phyloP scores from a whole-genome alignment of 2,329 filamentous ascomycete species.

The Alternaria novae-zelandiae region DNA sequence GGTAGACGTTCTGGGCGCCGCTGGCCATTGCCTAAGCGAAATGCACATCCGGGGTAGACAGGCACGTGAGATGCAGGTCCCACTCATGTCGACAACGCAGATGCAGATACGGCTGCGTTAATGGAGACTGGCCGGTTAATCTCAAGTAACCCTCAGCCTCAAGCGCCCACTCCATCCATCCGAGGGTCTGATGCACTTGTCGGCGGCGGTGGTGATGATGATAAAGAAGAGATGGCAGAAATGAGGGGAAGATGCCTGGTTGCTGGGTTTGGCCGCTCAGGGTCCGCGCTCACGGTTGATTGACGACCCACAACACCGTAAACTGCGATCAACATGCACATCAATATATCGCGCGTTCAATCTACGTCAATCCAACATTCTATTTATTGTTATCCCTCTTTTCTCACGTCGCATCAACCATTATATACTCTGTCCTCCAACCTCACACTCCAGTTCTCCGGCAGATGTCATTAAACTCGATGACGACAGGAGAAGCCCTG shows the following conservation, averaged over 20 bases:
- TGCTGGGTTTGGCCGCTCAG: slow-evolving; percentile 18
- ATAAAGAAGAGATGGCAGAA: not conserved
- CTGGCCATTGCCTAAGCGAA: slow-evolving; percentile 13
- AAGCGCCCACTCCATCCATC: not conserved
- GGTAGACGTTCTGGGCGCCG: slow-evolving; percentile 15
- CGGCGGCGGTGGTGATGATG: not conserved
- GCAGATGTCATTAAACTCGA: not conserved
- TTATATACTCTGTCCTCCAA: not conserved
- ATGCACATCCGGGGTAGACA: slow-evolving; percentile 17
- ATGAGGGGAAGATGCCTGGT: slow-evolving; percentile 9
- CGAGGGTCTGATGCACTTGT: not conserved
- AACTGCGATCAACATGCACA: slow-evolving; percentile 13
- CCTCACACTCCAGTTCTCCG: not conserved
- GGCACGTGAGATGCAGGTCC: slow-evolving; percentile 25
- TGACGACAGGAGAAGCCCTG: slow-evolving; percentile 3
- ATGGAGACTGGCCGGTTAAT: slow-evolving; percentile 6
- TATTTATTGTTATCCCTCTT: not conserved
- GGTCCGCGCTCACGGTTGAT: slow-evolving; percentile 10
- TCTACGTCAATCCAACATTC: not conserved
- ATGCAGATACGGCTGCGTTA: not conserved
- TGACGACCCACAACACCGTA: slow-evolving; percentile 8
- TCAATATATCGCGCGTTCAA: slow-evolving; percentile 7
- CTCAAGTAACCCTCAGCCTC: not conserved
- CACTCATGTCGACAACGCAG: slow-evolving; percentile 4
- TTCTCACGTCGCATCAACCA: not conserved